Evolutionary conservation across 345 rosid species (phyloP), one percentile per base, ranked within the genome.

Genomic region (Aurinia saxatilis): DNA sequence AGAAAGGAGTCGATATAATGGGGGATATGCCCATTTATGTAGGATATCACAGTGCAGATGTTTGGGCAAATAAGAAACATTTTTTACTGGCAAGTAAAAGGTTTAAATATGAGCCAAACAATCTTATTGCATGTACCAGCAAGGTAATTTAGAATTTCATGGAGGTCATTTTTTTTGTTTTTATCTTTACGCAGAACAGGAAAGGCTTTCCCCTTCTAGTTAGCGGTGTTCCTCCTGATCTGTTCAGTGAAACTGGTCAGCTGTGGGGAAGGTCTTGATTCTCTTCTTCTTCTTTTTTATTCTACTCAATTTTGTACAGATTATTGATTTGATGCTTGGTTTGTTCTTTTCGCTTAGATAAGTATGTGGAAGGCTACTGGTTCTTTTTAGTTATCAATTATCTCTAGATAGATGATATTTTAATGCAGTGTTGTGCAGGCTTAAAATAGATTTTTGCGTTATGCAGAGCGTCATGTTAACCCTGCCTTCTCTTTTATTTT

Each of bases 1-100:
- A 19, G 37, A 89, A 81, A 69, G 96, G 91, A 57, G 77, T 92
- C 51, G 75, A 83, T 76, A 82, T 92, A 76, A 92, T 92, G 98
- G 98, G 98, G 15, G 98, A 92, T 80, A 92, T 92, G 98, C 95
- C 98, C 47, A 89, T 92, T 49, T 92, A 92, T 65, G 96, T 89
- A 37, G 98, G 88, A 29, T 89, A 89, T 70, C 96, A 92, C 65
- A 89, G 98, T 81, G 98, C 96, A 50, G 96, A 87, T 77, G 96
- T 92, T 66, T 92, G 98, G 98, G 98, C 96, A 65, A 89, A 92
- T 65, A 89, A 79, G 73, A 87, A 85, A 52, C 90, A 84, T 29
- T 92, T 92, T 73, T 79, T 85, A 59, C 77, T 92, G 88, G 98
- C 81, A 71, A 64, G 82, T 51, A 61, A n/a, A 51, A 49, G n/a